Evolutionary conservation across 2,329 filamentous ascomycete genomes (phyloP).

Genomic region (Aspergillus puulaauensis): DNA sequence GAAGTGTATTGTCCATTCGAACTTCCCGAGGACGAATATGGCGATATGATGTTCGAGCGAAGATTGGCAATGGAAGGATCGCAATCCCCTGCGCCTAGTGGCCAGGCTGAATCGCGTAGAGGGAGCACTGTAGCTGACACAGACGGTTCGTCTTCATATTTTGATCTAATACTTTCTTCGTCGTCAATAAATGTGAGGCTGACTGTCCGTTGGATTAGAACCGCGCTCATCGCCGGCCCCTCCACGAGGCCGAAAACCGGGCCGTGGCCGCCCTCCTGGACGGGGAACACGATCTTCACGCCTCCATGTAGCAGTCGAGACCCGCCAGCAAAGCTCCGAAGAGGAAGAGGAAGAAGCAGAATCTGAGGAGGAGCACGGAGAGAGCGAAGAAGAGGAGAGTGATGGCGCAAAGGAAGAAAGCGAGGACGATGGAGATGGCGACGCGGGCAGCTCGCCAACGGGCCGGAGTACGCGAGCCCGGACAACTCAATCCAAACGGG

Average conservation of each 20-base stretch:
- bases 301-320: conserved; percentile 40
- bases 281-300: conserved; percentile 40
- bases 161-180: not conserved
- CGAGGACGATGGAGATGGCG: conserved; percentile 38
- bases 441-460: conserved; percentile 35
- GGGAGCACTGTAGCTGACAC: conserved; percentile 49
- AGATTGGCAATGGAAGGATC: conserved; percentile 45
- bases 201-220: conserved; percentile 29
- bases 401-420: conserved; percentile 38
- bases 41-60: conserved; percentile 49
- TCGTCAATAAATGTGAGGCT: not conserved
- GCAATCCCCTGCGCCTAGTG: conserved; percentile 40
- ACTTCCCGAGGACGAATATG: conserved; percentile 55
- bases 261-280: conserved; percentile 31
- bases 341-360: conserved; percentile 40
- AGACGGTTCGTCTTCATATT: conserved; percentile 39
- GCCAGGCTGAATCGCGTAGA: conserved; percentile 37
- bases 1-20: conserved; percentile 67
- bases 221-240: conserved; percentile 45
- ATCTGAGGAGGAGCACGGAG: conserved; percentile 41
- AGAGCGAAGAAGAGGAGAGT: conserved; percentile 38
- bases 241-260: conserved; percentile 38
- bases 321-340: conserved; percentile 29
- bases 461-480: conserved; percentile 38
- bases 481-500: conserved; percentile 35